Percentiles rank a stretch among this genome's conserved stretches.
These are phyloP conservation scores for Tephrocybe sp. DNA, from an alignment of 768 basidiomycete genomes.

Conservation along the genomic window DNA sequence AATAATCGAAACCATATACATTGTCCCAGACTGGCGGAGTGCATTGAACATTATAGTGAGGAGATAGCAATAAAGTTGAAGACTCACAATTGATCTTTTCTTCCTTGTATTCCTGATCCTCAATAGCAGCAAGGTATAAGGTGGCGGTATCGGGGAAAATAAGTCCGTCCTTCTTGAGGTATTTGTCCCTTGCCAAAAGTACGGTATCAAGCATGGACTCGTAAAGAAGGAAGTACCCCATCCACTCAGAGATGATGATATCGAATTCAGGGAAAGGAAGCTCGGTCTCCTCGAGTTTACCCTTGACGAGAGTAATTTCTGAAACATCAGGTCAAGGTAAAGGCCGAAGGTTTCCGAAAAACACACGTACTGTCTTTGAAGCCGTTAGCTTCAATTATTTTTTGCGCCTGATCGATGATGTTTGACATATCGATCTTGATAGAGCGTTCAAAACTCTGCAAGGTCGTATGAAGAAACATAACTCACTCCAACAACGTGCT, in stretches of 20 bases:
- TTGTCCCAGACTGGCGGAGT: conserved; percentile 99
- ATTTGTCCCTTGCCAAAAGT: conserved; percentile 93
- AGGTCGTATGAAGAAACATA: conserved; percentile 1
- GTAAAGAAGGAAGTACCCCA: conserved; percentile 99
- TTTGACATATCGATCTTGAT: conserved; percentile 98
- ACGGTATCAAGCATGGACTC: conserved; percentile 99
- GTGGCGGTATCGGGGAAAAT: conserved; percentile 97
- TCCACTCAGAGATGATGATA: conserved; percentile 99
- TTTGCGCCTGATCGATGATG: conserved; percentile 98
- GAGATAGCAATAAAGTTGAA: background rate
- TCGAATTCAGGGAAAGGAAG: conserved; percentile 91
- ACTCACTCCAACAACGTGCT: conserved; percentile 88
- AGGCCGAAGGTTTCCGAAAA: conserved; percentile 2
- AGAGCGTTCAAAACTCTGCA: conserved; percentile 12
- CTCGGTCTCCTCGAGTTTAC: conserved; percentile 91
- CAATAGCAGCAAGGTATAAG: conserved; percentile 93
- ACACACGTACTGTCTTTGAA: conserved; percentile 81
- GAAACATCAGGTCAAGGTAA: conserved; percentile 5
- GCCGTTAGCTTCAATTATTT: conserved; percentile 94
- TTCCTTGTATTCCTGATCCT: conserved; percentile 99
- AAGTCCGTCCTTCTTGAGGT: conserved; percentile 84
- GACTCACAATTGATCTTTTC: conserved; percentile 98
- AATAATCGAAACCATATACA: conserved; percentile 99
- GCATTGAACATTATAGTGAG: too few relatives aligned
- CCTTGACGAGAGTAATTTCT: conserved; percentile 96